Evolutionary conservation across 106 monocot species (phyloP), one percentile per base, ranked within the genome.

Genomic region (Dendrobium huoshanense): DNA sequence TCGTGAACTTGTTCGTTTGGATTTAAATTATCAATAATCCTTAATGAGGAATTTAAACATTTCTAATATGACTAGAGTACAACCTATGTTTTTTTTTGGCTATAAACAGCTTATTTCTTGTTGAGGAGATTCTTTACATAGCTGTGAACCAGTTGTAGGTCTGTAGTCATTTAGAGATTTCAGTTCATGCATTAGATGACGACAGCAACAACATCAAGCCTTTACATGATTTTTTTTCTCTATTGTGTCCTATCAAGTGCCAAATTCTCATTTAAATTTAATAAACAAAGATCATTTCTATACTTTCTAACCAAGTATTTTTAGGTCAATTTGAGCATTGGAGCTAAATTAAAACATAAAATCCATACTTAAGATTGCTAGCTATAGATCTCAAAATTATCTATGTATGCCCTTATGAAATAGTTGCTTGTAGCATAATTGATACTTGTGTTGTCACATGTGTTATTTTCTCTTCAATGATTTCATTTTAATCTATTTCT

Each of bases 401-500:
- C 37, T 70, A 29, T 70, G 24, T 70, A 6, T 37, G 15, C 37
- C 13, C 13, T 37, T 9, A 5, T 61, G n/a, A 61, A 22, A n/a
- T 61, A n/a, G n/a, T 61, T 70, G 1, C 10, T 65, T 65, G 64
- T 65, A 65, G 33, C 70, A 70, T 33, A 70, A 70, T 70, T 67
- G 37, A 70, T 70, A 31, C 27, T 70, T 70, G 70, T 70, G 0
- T 37, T 70, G 31, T 33, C 13, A 70, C 33, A 3, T 15, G 31
- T 16, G 68, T 15, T 16, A 15, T 70, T 13, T 70, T 70, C 24
- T 70, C 70, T 68, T 37, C 70, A 70, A 13, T 70, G 20, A 37
- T 16, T 70, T 70, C 24, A 37, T 37, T 37, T 31, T 33, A 51
- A 65, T 65, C 64, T 25, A 15, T 37, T 31, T 68, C 31, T 13